A percentile compares a stretch with the other conserved stretches of the same genome.
Conservation (phyloP, 768 basidiomycete genomes). For the Pisolithus marmoratus region DNA sequence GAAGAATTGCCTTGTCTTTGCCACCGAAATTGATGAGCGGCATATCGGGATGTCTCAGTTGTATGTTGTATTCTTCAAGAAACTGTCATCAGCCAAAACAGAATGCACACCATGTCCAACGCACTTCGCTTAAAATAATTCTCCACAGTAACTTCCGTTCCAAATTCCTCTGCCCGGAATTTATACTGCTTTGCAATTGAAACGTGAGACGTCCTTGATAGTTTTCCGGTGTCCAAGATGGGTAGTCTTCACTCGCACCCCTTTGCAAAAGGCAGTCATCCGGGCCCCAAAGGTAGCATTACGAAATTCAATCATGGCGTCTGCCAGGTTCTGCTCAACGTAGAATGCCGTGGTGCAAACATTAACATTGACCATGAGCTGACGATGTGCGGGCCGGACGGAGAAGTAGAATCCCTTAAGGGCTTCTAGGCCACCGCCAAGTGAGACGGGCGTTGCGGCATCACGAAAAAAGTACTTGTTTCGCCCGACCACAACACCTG, state of each 20-base stretch:
- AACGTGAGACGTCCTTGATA: constrained; percentile 47
- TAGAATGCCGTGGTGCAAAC: constrained; percentile 49
- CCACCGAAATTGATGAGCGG: constrained; percentile 47
- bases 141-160: constrained; percentile 37
- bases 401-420: constrained; percentile 50
- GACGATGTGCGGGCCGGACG: constrained; percentile 36
- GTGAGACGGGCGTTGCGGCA: constrained; percentile 21
- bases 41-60: constrained; percentile 33
- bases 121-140: constrained; percentile 43
- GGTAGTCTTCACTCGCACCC: constrained; percentile 57
- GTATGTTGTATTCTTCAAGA: constrained; percentile 37
- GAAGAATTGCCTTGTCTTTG: constrained; percentile 30
- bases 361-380: constrained; percentile 49
- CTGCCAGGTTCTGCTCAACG: constrained; percentile 37
- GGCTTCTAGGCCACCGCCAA: constrained; percentile 51
- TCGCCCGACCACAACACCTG: constrained; percentile 46
- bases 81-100: background rate
- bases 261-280: constrained; percentile 53
- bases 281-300: constrained; percentile 55
- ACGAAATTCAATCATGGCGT: constrained; percentile 36
- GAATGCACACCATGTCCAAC: constrained; percentile 6
- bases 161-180: constrained; percentile 37
- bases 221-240: constrained; percentile 77
- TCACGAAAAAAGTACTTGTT: constrained; percentile 49
- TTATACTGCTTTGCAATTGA: constrained; percentile 34